A percentile compares a stretch with the other conserved stretches of the same genome.
Conservation (phyloP, 2,329 filamentous ascomycete species). For the Arthrobotrys megalospora region DNA sequence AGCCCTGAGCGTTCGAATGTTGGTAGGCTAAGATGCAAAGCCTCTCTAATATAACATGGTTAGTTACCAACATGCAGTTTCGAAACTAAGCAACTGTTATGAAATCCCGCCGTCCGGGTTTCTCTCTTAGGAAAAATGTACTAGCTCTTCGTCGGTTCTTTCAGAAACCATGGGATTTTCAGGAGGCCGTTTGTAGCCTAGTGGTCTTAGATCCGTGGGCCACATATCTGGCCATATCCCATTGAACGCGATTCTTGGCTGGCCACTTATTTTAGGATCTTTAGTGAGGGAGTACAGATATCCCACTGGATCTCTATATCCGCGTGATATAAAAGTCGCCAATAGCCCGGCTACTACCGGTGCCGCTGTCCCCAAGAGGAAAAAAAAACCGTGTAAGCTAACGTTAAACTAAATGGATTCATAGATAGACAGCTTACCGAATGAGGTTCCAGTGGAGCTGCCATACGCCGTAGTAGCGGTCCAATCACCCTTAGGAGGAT, state of each 20-base stretch:
- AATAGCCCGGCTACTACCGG: slow-evolving; percentile 22
- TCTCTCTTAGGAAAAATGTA: no score
- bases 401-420: neutral
- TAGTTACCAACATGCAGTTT: no score
- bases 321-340: slow-evolving; percentile 21
- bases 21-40: no score
- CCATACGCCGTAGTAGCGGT: neutral
- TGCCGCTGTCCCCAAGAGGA: neutral
- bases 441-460: neutral
- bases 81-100: no score
- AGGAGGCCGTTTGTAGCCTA: neutral
- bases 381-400: neutral
- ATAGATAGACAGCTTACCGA: neutral
- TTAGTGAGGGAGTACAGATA: neutral
- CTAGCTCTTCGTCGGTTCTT: no score
- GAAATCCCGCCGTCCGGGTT: no score
- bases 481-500: neutral
- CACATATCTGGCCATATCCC: slow-evolving; percentile 34
- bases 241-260: slow-evolving; percentile 13
- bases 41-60: no score
- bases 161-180: no score
- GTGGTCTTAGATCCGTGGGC: neutral
- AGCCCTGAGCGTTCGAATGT: no score
- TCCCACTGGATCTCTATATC: slow-evolving; percentile 1
- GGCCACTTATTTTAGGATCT: neutral